Evolutionary conservation across 306 rosid species (phyloP).

Genomic region (Delonix regia): DNA sequence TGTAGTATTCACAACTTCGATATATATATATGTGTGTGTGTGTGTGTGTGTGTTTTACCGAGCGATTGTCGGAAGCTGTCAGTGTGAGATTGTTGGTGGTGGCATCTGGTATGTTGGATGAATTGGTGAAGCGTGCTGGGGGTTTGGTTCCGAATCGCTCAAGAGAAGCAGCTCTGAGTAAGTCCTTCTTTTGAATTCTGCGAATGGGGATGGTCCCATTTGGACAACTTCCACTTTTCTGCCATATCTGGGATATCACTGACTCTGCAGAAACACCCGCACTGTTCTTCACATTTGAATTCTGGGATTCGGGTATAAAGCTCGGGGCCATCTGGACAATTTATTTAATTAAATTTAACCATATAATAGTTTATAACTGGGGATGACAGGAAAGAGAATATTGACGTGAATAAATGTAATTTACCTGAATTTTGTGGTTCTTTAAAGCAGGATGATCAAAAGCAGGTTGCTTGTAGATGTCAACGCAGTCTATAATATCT

Average conservation of each 20-base stretch:
- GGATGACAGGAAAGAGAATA: neutral
- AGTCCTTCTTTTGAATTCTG: constrained; percentile 49
- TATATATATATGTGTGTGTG: too few relatives aligned
- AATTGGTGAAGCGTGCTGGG: neutral
- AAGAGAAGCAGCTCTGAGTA: constrained; percentile 48
- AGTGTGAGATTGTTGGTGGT: neutral
- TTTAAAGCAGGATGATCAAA: constrained; percentile 60
- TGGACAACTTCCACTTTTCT: constrained; percentile 69
- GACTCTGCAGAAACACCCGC: neutral
- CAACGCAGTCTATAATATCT: constrained; percentile 62
- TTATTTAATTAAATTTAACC: neutral
- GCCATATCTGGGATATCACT: constrained; percentile 56
- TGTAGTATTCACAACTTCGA: too few relatives aligned
- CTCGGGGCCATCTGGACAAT: constrained; percentile 52
- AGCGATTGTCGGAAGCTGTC: constrained; percentile 29
- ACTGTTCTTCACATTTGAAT: neutral
- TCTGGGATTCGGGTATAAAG: neutral
- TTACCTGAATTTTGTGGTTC: constrained; percentile 57
- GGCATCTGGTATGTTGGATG: constrained; percentile 4
- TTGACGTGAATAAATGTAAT: neutral
- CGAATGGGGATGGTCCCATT: constrained; percentile 68
- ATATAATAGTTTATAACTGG: neutral
- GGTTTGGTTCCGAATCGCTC: constrained; percentile 51
- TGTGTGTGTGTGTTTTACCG: constrained; percentile 37
- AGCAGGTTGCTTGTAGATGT: constrained; percentile 58